Evolutionary conservation across 441 rosid genomes (phyloP).

Genomic region (Melastoma candidum): DNA sequence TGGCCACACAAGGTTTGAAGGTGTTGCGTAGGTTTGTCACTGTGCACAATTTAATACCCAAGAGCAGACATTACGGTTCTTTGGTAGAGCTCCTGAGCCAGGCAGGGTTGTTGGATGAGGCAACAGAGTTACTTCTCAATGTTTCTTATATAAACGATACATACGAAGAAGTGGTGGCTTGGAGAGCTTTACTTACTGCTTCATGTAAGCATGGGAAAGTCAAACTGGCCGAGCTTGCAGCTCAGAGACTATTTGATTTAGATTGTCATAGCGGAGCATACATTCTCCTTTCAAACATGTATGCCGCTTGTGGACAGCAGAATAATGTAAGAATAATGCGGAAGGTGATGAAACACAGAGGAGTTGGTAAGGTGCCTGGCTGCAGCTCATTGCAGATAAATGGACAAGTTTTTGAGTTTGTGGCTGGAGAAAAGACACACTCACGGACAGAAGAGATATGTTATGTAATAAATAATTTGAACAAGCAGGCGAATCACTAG

Average conservation of each 20-base stretch:
- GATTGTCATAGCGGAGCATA: constrained; percentile 37
- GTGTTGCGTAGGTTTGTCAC: constrained; percentile 32
- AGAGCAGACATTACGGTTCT: constrained; percentile 54
- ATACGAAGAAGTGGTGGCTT: constrained; percentile 35
- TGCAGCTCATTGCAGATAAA: constrained; percentile 48
- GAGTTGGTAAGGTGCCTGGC: constrained; percentile 54
- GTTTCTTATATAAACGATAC: constrained; percentile 21
- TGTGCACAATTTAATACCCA: constrained; percentile 34
- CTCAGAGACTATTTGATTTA: constrained; percentile 29
- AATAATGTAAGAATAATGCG: constrained; percentile 41
- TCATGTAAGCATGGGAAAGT: constrained; percentile 26
- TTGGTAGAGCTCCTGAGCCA: constrained; percentile 43
- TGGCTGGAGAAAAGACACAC: constrained; percentile 42
- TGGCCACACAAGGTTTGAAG: constrained; percentile 43
- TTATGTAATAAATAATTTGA: constrained; percentile 23
- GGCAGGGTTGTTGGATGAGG: constrained; percentile 51
- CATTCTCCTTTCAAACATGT: constrained; percentile 43
- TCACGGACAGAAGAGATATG: constrained; percentile 30
- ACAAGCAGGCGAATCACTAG: constrained; percentile 3
- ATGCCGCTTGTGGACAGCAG: constrained; percentile 37
- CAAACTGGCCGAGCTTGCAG: constrained; percentile 32
- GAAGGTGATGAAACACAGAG: constrained; percentile 50
- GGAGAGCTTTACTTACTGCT: constrained; percentile 38
- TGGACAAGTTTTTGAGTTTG: constrained; percentile 38
- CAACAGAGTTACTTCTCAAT: constrained; percentile 29